Percentiles rank a stretch among this genome's conserved stretches.
Conservation (phyloP, 495 filamentous ascomycete genomes). For the Aspergillus nidulans region DNA sequence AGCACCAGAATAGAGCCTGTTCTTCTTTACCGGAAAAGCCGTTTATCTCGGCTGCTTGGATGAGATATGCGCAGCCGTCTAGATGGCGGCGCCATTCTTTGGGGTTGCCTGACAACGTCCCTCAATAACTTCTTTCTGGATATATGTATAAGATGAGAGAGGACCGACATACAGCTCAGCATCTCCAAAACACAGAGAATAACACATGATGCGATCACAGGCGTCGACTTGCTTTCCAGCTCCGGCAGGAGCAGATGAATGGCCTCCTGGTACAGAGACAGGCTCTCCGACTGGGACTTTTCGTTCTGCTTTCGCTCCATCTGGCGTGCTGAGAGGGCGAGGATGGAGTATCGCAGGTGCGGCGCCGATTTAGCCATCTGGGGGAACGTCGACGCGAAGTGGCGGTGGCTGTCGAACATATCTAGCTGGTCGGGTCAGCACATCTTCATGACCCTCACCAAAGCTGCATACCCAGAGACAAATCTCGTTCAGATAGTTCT, state of each 20-base stretch:
- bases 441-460: background rate
- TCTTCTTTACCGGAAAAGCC: slow-evolving; percentile 38
- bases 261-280: slow-evolving; percentile 41
- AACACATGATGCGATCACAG: slow-evolving; percentile 38
- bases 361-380: slow-evolving; percentile 34
- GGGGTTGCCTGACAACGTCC: slow-evolving; percentile 22
- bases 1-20: slow-evolving; percentile 46
- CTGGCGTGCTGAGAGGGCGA: slow-evolving; percentile 42
- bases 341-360: slow-evolving; percentile 38
- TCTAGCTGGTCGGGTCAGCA: slow-evolving; percentile 29
- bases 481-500: slow-evolving; percentile 41
- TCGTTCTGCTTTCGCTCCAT: slow-evolving; percentile 36
- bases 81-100: slow-evolving; percentile 44
- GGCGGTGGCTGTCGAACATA: slow-evolving; percentile 43
- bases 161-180: slow-evolving; percentile 28
- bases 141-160: background rate
- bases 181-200: slow-evolving; percentile 42
- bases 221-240: slow-evolving; percentile 34
- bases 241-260: slow-evolving; percentile 37
- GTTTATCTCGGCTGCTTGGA: slow-evolving; percentile 35
- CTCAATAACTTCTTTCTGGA: background rate
- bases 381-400: slow-evolving; percentile 40
- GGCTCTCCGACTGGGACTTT: slow-evolving; percentile 35
- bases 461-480: slow-evolving; percentile 32
- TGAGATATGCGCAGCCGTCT: slow-evolving; percentile 43